Percentiles rank a stretch among this genome's conserved stretches.
Evolutionary conservation across 371 early-diverging fungal genomes (phyloP).

Genomic region (Saksenaea vasiformis): DNA sequence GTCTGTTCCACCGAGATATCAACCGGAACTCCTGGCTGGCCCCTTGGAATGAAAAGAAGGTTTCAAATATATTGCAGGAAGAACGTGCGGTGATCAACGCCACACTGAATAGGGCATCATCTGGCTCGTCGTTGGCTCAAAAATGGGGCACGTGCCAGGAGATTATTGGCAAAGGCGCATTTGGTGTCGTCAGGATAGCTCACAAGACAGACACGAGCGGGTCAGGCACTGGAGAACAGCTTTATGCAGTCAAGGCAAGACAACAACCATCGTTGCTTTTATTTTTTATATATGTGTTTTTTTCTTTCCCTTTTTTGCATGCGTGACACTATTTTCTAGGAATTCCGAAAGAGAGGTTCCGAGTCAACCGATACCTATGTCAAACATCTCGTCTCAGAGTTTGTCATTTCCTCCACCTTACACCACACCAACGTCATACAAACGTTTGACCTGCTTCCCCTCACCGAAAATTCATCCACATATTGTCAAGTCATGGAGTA

Average conservation of each 20-base stretch:
- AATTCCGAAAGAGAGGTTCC: constrained; percentile 57
- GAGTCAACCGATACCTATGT: constrained; percentile 65
- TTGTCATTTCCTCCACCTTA: constrained; percentile 65
- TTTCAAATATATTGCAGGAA: constrained; percentile 26
- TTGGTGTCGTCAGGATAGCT: constrained; percentile 51
- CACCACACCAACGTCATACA: constrained; percentile 71
- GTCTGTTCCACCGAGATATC: constrained; percentile 18
- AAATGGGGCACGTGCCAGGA: constrained; percentile 58
- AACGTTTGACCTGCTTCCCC: constrained; percentile 70
- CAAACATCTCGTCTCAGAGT: constrained; percentile 69
- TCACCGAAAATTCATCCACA: constrained; percentile 49
- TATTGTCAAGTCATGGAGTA: constrained; percentile 76
- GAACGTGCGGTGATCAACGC: constrained; percentile 27
- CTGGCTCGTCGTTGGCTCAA: constrained; percentile 24
- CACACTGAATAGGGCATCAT: constrained; percentile 17
- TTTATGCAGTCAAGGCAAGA: constrained; percentile 61
- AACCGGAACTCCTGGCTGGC: constrained; percentile 20
- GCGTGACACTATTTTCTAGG: constrained; percentile 38
- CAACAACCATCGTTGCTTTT: background rate
- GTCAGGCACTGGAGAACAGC: constrained; percentile 32
- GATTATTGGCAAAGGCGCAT: constrained; percentile 54
- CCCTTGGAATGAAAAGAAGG: constrained; percentile 31
- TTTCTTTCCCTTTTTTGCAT: constrained; percentile 1
- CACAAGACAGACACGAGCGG: constrained; percentile 33
- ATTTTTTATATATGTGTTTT: background rate